phyloP scores from a whole-genome alignment of 306 rosid species.

The Canavalia gladiata region DNA sequence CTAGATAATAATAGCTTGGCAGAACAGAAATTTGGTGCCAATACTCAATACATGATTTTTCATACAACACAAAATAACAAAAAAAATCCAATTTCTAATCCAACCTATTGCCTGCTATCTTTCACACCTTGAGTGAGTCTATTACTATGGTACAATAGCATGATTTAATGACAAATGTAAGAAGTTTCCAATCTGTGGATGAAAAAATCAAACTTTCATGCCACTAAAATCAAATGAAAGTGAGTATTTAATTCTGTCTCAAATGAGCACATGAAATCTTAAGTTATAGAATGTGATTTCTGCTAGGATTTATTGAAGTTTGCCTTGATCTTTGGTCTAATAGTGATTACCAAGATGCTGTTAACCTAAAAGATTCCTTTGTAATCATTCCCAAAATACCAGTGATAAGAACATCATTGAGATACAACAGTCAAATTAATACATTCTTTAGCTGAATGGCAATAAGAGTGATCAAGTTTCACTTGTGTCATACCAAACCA shows the following conservation, averaged over 20 bases:
- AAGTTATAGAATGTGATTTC: constrained; percentile 4
- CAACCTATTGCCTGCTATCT: not conserved
- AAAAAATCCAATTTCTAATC: not conserved
- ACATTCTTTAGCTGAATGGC: too few relatives aligned
- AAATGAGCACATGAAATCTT: not conserved
- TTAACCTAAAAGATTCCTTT: too few relatives aligned
- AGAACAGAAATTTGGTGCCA: not conserved
- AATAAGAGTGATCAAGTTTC: too few relatives aligned
- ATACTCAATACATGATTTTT: not conserved
- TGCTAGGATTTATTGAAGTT: not conserved
- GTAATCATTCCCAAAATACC: too few relatives aligned
- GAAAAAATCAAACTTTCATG: not conserved
- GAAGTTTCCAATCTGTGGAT: not conserved
- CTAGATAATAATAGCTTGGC: not conserved
- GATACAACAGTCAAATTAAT: too few relatives aligned
- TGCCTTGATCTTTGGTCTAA: too few relatives aligned
- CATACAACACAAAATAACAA: not conserved
- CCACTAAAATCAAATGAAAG: not conserved
- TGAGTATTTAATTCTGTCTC: not conserved
- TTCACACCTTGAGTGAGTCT: not conserved
- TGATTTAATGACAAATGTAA: not conserved
- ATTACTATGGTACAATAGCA: not conserved
- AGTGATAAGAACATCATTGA: too few relatives aligned
- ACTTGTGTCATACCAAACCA: too few relatives aligned
- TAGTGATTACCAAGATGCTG: too few relatives aligned